Percentiles rank a stretch among this genome's conserved stretches.
Conservation (phyloP, 192 early-diverging fungal genomes). For the Linnemannia schmuckeri region DNA sequence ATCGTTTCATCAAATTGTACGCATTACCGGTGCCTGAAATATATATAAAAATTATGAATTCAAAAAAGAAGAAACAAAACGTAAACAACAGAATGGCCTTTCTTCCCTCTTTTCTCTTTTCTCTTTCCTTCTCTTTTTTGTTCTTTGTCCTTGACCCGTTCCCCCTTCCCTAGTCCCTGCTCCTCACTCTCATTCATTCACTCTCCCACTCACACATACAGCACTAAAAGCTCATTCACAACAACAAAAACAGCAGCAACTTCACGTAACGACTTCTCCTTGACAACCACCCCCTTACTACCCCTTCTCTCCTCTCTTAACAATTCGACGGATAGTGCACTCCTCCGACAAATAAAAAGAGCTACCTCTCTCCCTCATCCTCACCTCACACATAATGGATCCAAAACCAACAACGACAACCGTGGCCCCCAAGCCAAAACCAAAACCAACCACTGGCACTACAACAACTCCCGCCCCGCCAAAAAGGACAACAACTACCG, state of each 20-base stretch:
- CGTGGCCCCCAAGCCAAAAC: neutral
- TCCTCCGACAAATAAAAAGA: neutral
- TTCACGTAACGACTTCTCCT: neutral
- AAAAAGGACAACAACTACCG: neutral
- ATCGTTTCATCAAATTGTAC: neutral
- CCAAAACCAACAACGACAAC: slow-evolving; percentile 2
- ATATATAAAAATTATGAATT: neutral
- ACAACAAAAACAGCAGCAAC: neutral
- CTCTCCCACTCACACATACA: neutral
- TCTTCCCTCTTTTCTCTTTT: neutral
- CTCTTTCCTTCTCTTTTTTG: neutral
- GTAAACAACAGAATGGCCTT: neutral
- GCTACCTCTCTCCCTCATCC: neutral
- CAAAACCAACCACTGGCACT: neutral
- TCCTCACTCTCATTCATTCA: neutral
- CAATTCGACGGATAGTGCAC: neutral
- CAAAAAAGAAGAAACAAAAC: neutral
- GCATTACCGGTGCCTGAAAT: neutral
- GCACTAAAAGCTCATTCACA: neutral
- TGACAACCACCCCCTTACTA: neutral
- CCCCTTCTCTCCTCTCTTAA: neutral
- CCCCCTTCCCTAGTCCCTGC: neutral
- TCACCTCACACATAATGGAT: neutral
- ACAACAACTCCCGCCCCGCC: neutral
- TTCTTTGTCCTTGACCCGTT: slow-evolving; percentile 7